These are phyloP conservation scores for Coemansia reversa DNA, from an alignment of 192 early-diverging fungal genomes.

Conservation along the genomic window DNA sequence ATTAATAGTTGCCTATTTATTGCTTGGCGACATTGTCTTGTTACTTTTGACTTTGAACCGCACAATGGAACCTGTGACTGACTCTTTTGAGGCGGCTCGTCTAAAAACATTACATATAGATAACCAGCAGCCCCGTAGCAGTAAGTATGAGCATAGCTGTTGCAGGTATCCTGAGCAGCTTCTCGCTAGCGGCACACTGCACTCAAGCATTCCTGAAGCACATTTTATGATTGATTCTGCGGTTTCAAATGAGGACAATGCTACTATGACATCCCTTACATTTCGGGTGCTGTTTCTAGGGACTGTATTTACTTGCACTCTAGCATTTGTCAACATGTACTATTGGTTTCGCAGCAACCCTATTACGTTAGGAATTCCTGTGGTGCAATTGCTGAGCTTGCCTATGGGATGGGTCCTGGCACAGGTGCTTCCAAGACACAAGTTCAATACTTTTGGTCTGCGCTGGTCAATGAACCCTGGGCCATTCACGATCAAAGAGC, in stretches of 20 bases:
- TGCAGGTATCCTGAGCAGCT: constrained; percentile 1
- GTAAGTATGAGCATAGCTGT: no score
- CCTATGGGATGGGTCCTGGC: constrained; percentile 66
- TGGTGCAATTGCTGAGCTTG: constrained; percentile 69
- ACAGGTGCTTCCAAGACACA: constrained; percentile 54
- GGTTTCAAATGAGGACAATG: constrained; percentile 62
- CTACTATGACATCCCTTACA: constrained; percentile 61
- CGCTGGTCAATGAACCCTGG: constrained; percentile 66
- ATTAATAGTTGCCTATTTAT: no score
- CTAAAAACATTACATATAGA: no score
- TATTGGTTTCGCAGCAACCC: constrained; percentile 82
- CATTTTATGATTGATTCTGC: constrained; percentile 37
- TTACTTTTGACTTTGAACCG: no score
- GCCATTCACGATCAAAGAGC: constrained; percentile 80
- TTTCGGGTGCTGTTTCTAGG: constrained; percentile 68
- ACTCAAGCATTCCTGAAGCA: constrained; percentile 10
- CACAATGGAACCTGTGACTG: no score
- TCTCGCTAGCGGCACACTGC: constrained; percentile 23
- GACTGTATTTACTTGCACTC: constrained; percentile 56
- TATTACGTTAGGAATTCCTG: constrained; percentile 61
- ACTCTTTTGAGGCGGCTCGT: no score
- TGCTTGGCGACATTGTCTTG: no score
- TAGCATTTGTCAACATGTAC: constrained; percentile 68
- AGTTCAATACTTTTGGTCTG: constrained; percentile 43
- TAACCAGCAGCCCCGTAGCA: no score